Evolutionary conservation across 257 asterid genomes (phyloP), one percentile per base, ranked within the genome.

Genomic region (Voacanga thouarsii): DNA sequence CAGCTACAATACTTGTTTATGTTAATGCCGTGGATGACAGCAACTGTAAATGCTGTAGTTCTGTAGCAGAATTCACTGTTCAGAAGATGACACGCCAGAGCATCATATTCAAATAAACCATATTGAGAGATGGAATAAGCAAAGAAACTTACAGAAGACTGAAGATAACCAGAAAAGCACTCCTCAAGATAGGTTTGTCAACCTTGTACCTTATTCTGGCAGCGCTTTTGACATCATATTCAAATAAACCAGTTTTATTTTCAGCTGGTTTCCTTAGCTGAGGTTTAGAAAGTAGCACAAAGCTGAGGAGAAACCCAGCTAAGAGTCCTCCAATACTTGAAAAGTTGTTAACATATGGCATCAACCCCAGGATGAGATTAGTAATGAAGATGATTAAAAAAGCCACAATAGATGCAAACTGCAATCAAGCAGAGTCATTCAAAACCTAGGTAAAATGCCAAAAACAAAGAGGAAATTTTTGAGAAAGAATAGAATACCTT

Each of bases 281-380:
- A 79, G 97, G 99, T 69, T 86, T 82, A 84, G 87, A 81, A 70
- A 91, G 88, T 72, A 94, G 84, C 82, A 85, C 77, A 75, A 89
- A 90, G 71, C 97, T 92, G 56, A 85, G 85, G 82, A 91, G 89
- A 74, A 91, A 86, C n/a, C 98, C 97, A 47, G 96, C 80, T 60
- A 94, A 44, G 64, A 92, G 88, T 50, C 98, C 98, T 79, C 97
- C 97, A 15, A 91, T 70, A 82, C 86, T 94, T 12, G 97, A 87
- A 69, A 94, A 90, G 80, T 91, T 94, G 92, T 85, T 87, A 81
- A 94, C 87, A 55, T 88, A 82, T 65, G 97, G 99, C 89, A 88
- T 83, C 80, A 92, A 76, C 15, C 99, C 99, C 50, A 92, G 85
- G 79, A 86, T 55, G 53, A 81, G 78, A 74, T 90, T 92, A 26